Evolutionary conservation across 177 flowering plant genomes (phyloP).

Genomic region (Tripterygium wilfordii): DNA sequence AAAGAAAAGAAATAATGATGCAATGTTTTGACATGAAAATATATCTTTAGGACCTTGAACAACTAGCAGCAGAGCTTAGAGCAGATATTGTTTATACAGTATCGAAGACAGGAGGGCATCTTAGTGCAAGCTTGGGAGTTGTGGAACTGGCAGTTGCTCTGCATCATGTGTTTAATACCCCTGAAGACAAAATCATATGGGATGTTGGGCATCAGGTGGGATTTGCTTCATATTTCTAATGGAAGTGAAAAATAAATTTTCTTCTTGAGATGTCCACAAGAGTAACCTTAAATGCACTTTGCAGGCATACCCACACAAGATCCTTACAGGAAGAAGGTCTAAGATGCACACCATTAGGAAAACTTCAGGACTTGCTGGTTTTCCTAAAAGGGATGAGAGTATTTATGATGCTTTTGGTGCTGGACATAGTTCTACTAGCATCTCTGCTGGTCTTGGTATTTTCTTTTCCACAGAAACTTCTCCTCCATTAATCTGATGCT

Average conservation of each 20-base stretch:
- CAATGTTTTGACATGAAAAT: too few species aligned
- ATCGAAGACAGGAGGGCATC: conserved; percentile 83
- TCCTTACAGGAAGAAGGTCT: conserved; percentile 86
- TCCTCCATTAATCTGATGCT: too few species aligned
- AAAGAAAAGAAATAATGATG: not conserved
- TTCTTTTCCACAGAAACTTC: not conserved
- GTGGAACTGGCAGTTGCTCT: conserved; percentile 84
- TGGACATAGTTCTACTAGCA: conserved; percentile 96
- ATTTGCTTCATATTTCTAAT: not conserved
- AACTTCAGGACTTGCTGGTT: conserved; percentile 85
- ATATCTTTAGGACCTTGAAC: conserved; percentile 92
- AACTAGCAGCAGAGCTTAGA: conserved; percentile 75
- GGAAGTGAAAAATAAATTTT: too few species aligned
- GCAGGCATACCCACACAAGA: conserved; percentile 90
- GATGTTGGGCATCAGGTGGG: conserved; percentile 98
- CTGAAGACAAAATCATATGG: conserved; percentile 91
- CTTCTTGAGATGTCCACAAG: too few species aligned
- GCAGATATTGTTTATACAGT: conserved; percentile 68
- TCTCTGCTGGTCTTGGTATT: conserved; percentile 93
- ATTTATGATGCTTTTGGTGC: conserved; percentile 87
- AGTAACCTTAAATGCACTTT: too few species aligned
- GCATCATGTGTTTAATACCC: conserved; percentile 83
- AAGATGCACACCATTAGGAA: conserved; percentile 79
- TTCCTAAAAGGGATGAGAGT: conserved; percentile 92
- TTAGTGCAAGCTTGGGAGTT: conserved; percentile 83